These are phyloP conservation scores for Graphilbum fragrans DNA, from an alignment of 2,329 filamentous ascomycete species.

Conservation along the genomic window DNA sequence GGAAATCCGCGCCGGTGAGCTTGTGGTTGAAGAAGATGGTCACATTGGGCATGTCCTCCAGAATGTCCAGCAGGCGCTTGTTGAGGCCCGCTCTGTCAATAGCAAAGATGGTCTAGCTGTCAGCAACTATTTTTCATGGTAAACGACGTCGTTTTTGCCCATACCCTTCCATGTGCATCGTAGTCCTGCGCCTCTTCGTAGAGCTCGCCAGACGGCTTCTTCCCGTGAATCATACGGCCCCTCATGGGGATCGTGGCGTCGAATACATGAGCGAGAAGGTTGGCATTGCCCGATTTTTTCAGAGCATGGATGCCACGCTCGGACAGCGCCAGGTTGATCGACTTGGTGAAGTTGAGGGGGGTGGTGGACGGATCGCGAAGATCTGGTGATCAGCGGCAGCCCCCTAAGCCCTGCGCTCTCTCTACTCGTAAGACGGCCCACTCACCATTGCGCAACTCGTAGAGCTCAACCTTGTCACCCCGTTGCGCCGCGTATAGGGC, in stretches of 20 bases:
- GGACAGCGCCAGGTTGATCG: slow-evolving; percentile 94
- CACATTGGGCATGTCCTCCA: slow-evolving; percentile 79
- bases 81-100: slow-evolving; percentile 80
- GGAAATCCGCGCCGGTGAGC: slow-evolving; percentile 80
- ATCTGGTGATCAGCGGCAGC: slow-evolving; percentile 31
- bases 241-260: slow-evolving; percentile 79
- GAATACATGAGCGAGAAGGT: slow-evolving; percentile 63
- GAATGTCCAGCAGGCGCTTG: slow-evolving; percentile 66
- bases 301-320: slow-evolving; percentile 89
- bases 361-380: slow-evolving; percentile 71
- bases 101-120: slow-evolving; percentile 61
- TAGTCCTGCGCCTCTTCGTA: slow-evolving; percentile 79
- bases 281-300: slow-evolving; percentile 51
- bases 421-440: slow-evolving; percentile 4
- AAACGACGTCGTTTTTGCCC: too few relatives aligned
- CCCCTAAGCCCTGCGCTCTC: neutral
- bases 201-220: slow-evolving; percentile 48
- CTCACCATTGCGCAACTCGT: slow-evolving; percentile 79
- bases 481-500: slow-evolving; percentile 84
- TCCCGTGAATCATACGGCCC: slow-evolving; percentile 90
- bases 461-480: slow-evolving; percentile 84
- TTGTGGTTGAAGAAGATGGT: slow-evolving; percentile 90
- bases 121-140: too few relatives aligned
- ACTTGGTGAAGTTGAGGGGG: slow-evolving; percentile 90
- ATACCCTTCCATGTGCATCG: slow-evolving; percentile 74